Base-by-base conservation (phyloP, 164 flowering plant species). In the Vitis cinerea region DNA sequence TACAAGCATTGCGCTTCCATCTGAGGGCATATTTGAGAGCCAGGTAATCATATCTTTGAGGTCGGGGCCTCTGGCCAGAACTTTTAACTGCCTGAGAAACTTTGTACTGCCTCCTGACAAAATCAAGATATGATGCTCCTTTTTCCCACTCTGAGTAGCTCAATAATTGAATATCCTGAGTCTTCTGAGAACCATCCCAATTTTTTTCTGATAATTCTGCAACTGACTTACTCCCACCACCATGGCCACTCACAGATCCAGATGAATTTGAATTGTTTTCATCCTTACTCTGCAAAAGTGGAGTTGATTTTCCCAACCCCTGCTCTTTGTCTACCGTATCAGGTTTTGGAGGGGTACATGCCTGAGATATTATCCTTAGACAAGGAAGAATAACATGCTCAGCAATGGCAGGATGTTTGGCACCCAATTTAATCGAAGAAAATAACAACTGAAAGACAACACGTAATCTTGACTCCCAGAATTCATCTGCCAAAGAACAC, bases 91-190 rank as follows among this genome's bases (percentile, higher is more conserved):
- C 82, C 81, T 85, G 93, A 51, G 97, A 89, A 29, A 87, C 92
- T 75, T 88, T 91, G 74, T 90, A 96, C 67, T 92, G 98, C 83
- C 99, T 88, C 78, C 99, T 83, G 52, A 96, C 98, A 86, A 96
- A 96, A 77, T 96, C 99, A 78, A 96, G 86, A 87, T 96, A 96
- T 1, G 99, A 86, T 49, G 98, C 97, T 51, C 99, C 99, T 63
- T 81, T 92, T 66, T 93, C 99, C 99, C 99, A 96, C 61, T 96
- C 99, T 10, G 95, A 81, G 72, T 96, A 96, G 87, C 94, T 96
- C 19, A 96, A 71, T 63, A 96, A 75, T 60, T 90, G 95, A 63
- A 96, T 88, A 80, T 93, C 97, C 74, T 83, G 97, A 65, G 87
- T 70, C 82, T 84, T 88, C 4, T 85, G 82, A 66, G 90, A 76